These are phyloP conservation scores for Piper betle DNA, from an alignment of 164 flowering plant genomes.

Conservation along the genomic window DNA sequence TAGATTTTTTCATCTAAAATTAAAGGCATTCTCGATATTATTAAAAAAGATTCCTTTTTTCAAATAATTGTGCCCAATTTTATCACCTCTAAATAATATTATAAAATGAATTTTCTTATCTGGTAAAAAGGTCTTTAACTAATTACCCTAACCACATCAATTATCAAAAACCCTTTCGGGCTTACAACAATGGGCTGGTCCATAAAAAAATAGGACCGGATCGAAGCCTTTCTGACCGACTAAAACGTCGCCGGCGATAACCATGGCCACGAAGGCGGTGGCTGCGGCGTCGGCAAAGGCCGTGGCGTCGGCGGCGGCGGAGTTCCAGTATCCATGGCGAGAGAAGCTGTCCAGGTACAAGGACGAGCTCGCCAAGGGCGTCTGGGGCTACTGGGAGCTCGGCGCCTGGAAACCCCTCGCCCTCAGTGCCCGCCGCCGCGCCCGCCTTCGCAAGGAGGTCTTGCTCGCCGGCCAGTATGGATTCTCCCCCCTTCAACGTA, in stretches of 20 bases:
- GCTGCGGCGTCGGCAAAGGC: conserved; percentile 32
- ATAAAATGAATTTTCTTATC: too few relatives aligned
- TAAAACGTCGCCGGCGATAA: neutral
- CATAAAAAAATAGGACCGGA: too few relatives aligned
- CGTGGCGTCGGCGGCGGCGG: conserved; percentile 41
- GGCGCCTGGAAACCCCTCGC: conserved; percentile 83
- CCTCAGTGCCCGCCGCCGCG: conserved; percentile 75
- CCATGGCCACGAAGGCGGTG: neutral
- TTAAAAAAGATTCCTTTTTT: too few relatives aligned
- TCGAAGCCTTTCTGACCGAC: neutral
- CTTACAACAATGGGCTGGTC: too few relatives aligned
- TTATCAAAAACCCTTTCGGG: too few relatives aligned
- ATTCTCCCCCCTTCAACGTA: neutral
- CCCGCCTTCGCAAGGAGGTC: conserved; percentile 78
- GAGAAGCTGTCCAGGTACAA: conserved; percentile 65
- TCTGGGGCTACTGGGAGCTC: conserved; percentile 89
- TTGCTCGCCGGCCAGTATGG: conserved; percentile 47
- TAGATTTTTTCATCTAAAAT: too few relatives aligned
- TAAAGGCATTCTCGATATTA: too few relatives aligned
- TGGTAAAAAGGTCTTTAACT: too few relatives aligned
- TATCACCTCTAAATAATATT: too few relatives aligned
- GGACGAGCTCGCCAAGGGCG: conserved; percentile 72
- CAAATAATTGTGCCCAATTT: too few relatives aligned
- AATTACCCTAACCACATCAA: too few relatives aligned
- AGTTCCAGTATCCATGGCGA: conserved; percentile 69